Percentiles rank a stretch among this genome's conserved stretches.
phyloP scores from a whole-genome alignment of 768 basidiomycete species.

The Boletellus sp. region DNA sequence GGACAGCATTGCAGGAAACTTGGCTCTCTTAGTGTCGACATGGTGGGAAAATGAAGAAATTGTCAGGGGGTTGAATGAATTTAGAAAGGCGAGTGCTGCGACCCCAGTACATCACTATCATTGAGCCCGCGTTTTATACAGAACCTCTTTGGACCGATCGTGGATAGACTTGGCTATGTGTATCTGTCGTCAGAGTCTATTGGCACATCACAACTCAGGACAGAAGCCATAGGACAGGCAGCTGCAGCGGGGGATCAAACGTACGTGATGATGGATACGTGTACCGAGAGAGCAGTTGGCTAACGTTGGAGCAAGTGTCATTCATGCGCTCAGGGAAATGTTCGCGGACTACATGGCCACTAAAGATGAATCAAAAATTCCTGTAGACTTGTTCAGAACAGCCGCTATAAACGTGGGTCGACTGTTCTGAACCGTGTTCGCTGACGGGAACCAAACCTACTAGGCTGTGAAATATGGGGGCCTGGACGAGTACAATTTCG shows the following conservation, averaged over 20 bases:
- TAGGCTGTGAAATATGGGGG: constrained; percentile 77
- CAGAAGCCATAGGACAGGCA: constrained; percentile 62
- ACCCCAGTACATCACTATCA: constrained; percentile 1
- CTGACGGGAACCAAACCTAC: constrained; percentile 2
- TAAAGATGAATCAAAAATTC: constrained; percentile 73
- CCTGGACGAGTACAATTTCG: constrained; percentile 66
- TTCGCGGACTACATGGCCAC: constrained; percentile 70
- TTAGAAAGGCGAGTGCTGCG: constrained; percentile 50
- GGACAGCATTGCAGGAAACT: constrained; percentile 59
- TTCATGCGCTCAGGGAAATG: constrained; percentile 65
- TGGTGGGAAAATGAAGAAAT: constrained; percentile 81
- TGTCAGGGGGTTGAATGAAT: constrained; percentile 51
- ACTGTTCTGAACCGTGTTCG: background rate
- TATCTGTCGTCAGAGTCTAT: constrained; percentile 61
- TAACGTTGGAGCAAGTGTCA: constrained; percentile 46
- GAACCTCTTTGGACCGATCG: constrained; percentile 71
- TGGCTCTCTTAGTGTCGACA: constrained; percentile 52
- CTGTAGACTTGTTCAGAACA: constrained; percentile 67
- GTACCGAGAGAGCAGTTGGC: background rate
- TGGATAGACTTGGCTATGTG: constrained; percentile 75
- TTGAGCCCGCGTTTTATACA: constrained; percentile 22
- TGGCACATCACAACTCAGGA: constrained; percentile 70
- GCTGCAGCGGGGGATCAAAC: constrained; percentile 42
- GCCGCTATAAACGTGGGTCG: constrained; percentile 50
- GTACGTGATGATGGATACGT: constrained; percentile 22